Evolutionary conservation across 352 stramenopile genomes (phyloP).

Genomic region (Phytophthora colocasiae): DNA sequence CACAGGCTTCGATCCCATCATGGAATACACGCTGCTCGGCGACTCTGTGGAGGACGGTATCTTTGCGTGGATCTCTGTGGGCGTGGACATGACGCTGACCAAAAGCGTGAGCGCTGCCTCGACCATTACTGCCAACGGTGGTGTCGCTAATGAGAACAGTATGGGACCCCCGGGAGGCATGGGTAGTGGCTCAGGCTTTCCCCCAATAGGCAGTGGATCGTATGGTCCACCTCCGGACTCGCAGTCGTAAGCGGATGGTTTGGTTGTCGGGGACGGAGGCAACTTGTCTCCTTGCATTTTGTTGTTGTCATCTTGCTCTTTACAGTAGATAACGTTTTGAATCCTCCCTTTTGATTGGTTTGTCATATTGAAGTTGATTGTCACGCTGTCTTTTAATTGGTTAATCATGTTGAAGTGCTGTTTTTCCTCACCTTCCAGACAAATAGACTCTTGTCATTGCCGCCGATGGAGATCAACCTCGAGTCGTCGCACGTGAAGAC

Average conservation of each 20-base stretch:
- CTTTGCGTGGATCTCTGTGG: constrained; percentile 39
- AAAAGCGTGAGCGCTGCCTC: constrained; percentile 36
- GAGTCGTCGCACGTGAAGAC: constrained; percentile 78
- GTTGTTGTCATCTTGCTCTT: neutral
- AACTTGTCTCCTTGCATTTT: constrained; percentile 4
- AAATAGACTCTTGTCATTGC: constrained; percentile 76
- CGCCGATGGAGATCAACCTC: constrained; percentile 71
- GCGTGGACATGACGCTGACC: constrained; percentile 33
- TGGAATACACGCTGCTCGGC: constrained; percentile 29
- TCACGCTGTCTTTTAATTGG: constrained; percentile 9
- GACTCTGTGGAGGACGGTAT: constrained; percentile 30
- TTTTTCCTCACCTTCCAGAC: constrained; percentile 58
- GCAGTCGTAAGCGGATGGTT: constrained; percentile 12
- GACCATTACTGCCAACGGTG: constrained; percentile 32
- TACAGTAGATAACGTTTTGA: neutral
- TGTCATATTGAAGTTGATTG: constrained; percentile 3
- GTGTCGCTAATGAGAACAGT: constrained; percentile 25
- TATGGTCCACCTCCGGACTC: constrained; percentile 14
- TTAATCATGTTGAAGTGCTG: constrained; percentile 13
- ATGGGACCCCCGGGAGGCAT: constrained; percentile 12
- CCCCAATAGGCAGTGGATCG: constrained; percentile 17
- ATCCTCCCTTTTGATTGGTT: constrained; percentile 12
- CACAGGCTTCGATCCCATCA: constrained; percentile 30
- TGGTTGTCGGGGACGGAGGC: neutral
- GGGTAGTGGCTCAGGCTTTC: constrained; percentile 16